phyloP scores from a whole-genome alignment of 768 basidiomycete genomes.

The Boletales sp. region DNA sequence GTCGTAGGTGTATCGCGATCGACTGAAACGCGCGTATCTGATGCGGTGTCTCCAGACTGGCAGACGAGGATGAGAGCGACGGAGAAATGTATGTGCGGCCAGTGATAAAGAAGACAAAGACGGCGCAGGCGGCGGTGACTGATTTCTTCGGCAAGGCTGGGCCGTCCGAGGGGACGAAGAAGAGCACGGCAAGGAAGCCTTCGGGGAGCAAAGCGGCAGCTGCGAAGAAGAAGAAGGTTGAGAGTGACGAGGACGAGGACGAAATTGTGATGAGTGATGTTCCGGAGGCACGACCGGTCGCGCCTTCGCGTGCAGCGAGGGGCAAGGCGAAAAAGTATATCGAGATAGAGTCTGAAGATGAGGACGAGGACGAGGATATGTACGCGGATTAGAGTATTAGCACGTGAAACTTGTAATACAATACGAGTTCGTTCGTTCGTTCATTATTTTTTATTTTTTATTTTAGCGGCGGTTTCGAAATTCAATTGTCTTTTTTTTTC shows the following conservation, averaged over 20 bases:
- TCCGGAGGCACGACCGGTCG: slow-evolving; percentile 38
- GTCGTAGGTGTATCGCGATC: slow-evolving; percentile 41
- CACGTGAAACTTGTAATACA: slow-evolving; percentile 7
- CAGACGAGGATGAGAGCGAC: slow-evolving; percentile 36
- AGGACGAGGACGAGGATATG: slow-evolving; percentile 41
- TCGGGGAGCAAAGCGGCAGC: slow-evolving; percentile 59
- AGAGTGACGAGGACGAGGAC: slow-evolving; percentile 44
- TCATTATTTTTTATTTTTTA: too few relatives aligned
- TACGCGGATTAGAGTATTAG: slow-evolving; percentile 39
- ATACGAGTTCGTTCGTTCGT: too few relatives aligned
- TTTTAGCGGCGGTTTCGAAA: too few relatives aligned
- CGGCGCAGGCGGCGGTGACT: slow-evolving; percentile 41
- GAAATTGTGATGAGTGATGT: slow-evolving; percentile 38
- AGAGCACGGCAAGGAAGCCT: slow-evolving; percentile 43
- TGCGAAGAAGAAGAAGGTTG: slow-evolving; percentile 48
- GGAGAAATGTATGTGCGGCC: slow-evolving; percentile 45
- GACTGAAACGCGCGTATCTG: slow-evolving; percentile 5
- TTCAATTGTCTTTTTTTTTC: not conserved
- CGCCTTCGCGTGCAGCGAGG: slow-evolving; percentile 48
- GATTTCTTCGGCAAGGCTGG: slow-evolving; percentile 58
- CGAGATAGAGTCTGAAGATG: slow-evolving; percentile 52
- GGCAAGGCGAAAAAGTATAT: slow-evolving; percentile 58
- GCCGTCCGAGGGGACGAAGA: slow-evolving; percentile 37
- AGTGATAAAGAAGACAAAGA: slow-evolving; percentile 50
- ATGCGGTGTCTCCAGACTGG: slow-evolving; percentile 26